These are phyloP conservation scores for Wickerhamiella sorbophila DNA, from an alignment of 805 yeast genomes.

Conservation along the genomic window DNA sequence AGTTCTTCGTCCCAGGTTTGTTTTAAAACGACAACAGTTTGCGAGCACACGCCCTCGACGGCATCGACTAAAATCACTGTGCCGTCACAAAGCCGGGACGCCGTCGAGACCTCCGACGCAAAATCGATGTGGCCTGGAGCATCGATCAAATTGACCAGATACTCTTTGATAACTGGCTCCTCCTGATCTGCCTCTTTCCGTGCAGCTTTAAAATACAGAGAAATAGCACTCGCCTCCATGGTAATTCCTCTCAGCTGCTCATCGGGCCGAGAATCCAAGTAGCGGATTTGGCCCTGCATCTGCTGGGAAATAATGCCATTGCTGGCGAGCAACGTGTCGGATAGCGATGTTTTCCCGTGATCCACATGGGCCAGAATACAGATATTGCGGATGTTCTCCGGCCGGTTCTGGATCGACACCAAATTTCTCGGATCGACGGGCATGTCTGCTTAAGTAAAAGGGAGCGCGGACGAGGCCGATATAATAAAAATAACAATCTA, in stretches of 20 bases:
- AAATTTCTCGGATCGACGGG: slow-evolving; percentile 47
- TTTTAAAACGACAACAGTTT: slow-evolving; percentile 73
- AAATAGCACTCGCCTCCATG: slow-evolving; percentile 93
- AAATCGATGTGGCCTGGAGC: slow-evolving; percentile 99
- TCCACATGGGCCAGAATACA: slow-evolving; percentile 97
- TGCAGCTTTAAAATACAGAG: slow-evolving; percentile 70
- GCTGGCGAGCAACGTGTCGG: slow-evolving; percentile 84
- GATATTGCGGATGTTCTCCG: slow-evolving; percentile 65
- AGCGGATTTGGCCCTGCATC: slow-evolving; percentile 90
- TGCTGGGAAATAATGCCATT: slow-evolving; percentile 92
- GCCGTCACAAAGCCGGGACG: slow-evolving; percentile 92
- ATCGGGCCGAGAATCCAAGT: slow-evolving; percentile 85
- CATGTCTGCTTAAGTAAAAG: too few species aligned
- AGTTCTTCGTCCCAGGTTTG: slow-evolving; percentile 81
- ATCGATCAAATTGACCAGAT: slow-evolving; percentile 80
- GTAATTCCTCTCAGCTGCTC: slow-evolving; percentile 95
- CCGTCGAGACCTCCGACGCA: slow-evolving; percentile 89
- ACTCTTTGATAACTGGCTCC: slow-evolving; percentile 41
- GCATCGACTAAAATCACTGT: slow-evolving; percentile 92
- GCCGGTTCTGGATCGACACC: slow-evolving; percentile 50
- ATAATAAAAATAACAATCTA: too few species aligned
- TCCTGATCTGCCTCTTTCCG: slow-evolving; percentile 18
- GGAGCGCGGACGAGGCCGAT: too few species aligned
- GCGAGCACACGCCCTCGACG: slow-evolving; percentile 97
- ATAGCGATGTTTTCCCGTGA: slow-evolving; percentile 92